Percentiles rank a stretch among this genome's conserved stretches.
phyloP scores from a whole-genome alignment of 495 filamentous ascomycete genomes.

The Echria macrotheca region DNA sequence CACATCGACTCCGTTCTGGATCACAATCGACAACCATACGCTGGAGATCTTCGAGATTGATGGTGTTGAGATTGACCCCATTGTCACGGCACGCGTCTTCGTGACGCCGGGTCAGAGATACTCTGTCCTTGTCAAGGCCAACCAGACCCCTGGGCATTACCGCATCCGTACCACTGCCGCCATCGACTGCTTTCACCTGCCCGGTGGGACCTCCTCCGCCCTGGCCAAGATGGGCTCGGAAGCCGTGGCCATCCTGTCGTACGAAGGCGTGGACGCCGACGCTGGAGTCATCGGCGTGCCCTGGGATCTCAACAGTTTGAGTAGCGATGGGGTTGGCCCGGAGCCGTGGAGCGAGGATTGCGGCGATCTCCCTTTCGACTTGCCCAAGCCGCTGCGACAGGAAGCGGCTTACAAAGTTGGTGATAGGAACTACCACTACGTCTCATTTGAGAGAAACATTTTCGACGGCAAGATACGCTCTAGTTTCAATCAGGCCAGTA shows the following conservation, averaged over 20 bases:
- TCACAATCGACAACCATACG: slow-evolving; percentile 2
- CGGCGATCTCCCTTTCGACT: slow-evolving; percentile 2
- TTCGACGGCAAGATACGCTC: not conserved
- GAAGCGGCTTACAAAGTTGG: slow-evolving; percentile 1
- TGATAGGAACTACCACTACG: not conserved
- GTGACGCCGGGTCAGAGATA: slow-evolving; percentile 1
- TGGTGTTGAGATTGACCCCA: not conserved
- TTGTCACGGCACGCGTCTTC: not conserved
- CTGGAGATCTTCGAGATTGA: slow-evolving; percentile 1
- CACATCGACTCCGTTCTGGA: not conserved
- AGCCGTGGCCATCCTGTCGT: not conserved
- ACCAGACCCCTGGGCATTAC: slow-evolving; percentile 4
- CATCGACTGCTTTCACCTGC: slow-evolving; percentile 1
- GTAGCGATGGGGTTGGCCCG: not conserved
- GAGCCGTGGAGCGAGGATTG: not conserved
- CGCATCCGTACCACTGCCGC: not conserved
- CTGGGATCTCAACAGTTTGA: not conserved
- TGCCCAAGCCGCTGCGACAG: not conserved
- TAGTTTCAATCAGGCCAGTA: slow-evolving; percentile 1
- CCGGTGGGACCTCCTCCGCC: not conserved
- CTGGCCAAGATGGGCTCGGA: not conserved
- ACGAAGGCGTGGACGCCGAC: not conserved
- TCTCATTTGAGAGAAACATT: slow-evolving; percentile 1
- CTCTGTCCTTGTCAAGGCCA: not conserved
- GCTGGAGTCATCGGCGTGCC: not conserved